Conservation (phyloP, 2,329 filamentous ascomycete genomes). For the Rutstroemia sp. region DNA sequence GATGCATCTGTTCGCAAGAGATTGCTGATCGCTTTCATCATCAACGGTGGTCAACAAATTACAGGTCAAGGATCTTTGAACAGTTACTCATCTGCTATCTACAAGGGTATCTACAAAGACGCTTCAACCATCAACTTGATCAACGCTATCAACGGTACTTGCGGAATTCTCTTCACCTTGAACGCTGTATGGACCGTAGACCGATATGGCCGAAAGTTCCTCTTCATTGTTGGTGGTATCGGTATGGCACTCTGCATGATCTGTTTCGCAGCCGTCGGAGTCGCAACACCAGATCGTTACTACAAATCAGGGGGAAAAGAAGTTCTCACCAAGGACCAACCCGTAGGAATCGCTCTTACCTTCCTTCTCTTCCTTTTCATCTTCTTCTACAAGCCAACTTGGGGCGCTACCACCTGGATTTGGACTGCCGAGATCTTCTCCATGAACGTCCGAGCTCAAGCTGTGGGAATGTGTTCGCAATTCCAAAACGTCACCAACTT, state of each 20-base stretch:
- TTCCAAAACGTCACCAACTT: slow-evolving; percentile 58
- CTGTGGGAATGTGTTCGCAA: slow-evolving; percentile 58
- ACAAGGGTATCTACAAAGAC: slow-evolving; percentile 59
- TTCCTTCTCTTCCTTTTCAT: slow-evolving; percentile 62
- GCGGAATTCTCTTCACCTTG: slow-evolving; percentile 64
- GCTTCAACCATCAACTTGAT: slow-evolving; percentile 59
- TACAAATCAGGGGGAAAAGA: slow-evolving; percentile 27
- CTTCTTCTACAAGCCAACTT: slow-evolving; percentile 63
- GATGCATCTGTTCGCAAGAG: slow-evolving; percentile 62
- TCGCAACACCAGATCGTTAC: slow-evolving; percentile 41
- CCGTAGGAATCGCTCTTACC: slow-evolving; percentile 61
- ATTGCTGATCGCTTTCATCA: slow-evolving; percentile 54
- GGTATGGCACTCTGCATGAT: slow-evolving; percentile 68
- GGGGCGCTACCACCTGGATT: slow-evolving; percentile 65
- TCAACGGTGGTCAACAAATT: slow-evolving; percentile 52
- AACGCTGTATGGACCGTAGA: slow-evolving; percentile 69
- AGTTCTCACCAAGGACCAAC: slow-evolving; percentile 45
- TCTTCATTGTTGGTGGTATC: slow-evolving; percentile 59
- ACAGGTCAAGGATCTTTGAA: slow-evolving; percentile 52
- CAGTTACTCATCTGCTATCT: slow-evolving; percentile 66
- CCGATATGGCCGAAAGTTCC: slow-evolving; percentile 61
- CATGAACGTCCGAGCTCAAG: slow-evolving; percentile 65
- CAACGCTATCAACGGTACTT: slow-evolving; percentile 68
- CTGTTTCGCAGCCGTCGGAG: slow-evolving; percentile 50
- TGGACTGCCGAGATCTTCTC: slow-evolving; percentile 64